phyloP scores from a whole-genome alignment of 2,329 filamentous ascomycete species.

The Fusarium sarcochroum region DNA sequence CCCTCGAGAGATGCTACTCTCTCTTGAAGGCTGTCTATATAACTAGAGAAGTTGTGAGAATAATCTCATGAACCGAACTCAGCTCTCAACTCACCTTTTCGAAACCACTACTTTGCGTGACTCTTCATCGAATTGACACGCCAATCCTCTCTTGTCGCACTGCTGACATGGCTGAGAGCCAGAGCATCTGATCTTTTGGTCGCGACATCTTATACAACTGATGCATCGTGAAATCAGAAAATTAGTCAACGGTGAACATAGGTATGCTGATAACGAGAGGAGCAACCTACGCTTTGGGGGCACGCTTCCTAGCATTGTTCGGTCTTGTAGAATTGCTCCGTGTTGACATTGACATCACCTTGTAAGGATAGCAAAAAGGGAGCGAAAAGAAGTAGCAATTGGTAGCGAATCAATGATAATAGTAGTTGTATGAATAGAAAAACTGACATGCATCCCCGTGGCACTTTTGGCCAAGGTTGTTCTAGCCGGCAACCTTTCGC shows the following conservation, averaged over 20 bases:
- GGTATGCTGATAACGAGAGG: background rate
- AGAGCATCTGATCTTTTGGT: conserved; percentile 41
- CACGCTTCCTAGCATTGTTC: conserved; percentile 31
- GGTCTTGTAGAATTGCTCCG: conserved; percentile 18
- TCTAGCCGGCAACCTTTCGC: conserved; percentile 6
- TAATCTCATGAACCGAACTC: no score
- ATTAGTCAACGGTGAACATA: background rate
- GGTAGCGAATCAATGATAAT: conserved; percentile 2
- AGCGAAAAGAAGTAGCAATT: background rate
- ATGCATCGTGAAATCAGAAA: background rate
- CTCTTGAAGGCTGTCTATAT: conserved; percentile 33
- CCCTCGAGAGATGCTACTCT: conserved; percentile 24
- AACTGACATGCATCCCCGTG: background rate
- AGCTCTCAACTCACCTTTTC: conserved; percentile 11
- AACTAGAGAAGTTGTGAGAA: conserved; percentile 15
- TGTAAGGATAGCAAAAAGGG: background rate
- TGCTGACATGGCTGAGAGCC: conserved; percentile 34
- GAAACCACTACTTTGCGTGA: conserved; percentile 38
- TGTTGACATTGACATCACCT: conserved; percentile 24
- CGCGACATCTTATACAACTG: conserved; percentile 39
- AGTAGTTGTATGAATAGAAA: conserved; percentile 9
- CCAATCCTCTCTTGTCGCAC: conserved; percentile 29
- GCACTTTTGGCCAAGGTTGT: background rate
- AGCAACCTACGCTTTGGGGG: conserved; percentile 35
- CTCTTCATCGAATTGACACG: conserved; percentile 33